Evolutionary conservation across 2,329 filamentous ascomycete species (phyloP).

Genomic region (Amphichorda felina): DNA sequence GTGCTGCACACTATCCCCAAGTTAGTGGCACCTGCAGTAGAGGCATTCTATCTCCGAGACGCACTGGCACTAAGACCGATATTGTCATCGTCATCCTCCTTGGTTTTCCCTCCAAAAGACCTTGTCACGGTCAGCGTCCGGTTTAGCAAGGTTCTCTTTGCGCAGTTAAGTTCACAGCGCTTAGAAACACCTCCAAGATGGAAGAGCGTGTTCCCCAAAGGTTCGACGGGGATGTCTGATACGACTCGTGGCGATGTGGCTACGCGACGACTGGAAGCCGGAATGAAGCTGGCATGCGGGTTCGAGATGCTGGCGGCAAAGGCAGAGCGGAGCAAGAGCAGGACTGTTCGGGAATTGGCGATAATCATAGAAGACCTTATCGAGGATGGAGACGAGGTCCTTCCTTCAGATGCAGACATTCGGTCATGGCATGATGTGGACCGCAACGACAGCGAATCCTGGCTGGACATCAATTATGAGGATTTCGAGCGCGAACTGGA

Average conservation of each 20-base stretch:
- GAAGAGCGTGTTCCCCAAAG: conserved; percentile 20
- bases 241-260: conserved; percentile 6
- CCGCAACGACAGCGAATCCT: conserved; percentile 73
- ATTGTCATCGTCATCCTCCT: conserved; percentile 35
- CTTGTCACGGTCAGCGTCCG: conserved; percentile 67
- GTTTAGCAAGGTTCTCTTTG: conserved; percentile 84
- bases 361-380: conserved; percentile 65
- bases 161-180: conserved; percentile 78
- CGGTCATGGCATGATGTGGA: conserved; percentile 47
- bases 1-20: conserved; percentile 65
- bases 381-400: conserved; percentile 49
- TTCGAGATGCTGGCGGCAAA: conserved; percentile 77
- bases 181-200: conserved; percentile 54
- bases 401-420: conserved; percentile 70
- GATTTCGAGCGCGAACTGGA: conserved; percentile 78
- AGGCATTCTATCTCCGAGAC: conserved; percentile 88
- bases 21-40: conserved; percentile 71
- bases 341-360: conserved; percentile 61
- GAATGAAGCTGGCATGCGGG: conserved; percentile 83
- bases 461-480: conserved; percentile 84
- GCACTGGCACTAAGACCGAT: conserved; percentile 62
- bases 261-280: conserved; percentile 44
- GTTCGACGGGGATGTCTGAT: neutral
- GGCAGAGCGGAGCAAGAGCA: conserved; percentile 54
- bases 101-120: conserved; percentile 65